Evolutionary conservation across 805 yeast genomes (phyloP), one percentile per base, ranked within the genome.

Genomic region (Komagataella pseudopastoris): DNA sequence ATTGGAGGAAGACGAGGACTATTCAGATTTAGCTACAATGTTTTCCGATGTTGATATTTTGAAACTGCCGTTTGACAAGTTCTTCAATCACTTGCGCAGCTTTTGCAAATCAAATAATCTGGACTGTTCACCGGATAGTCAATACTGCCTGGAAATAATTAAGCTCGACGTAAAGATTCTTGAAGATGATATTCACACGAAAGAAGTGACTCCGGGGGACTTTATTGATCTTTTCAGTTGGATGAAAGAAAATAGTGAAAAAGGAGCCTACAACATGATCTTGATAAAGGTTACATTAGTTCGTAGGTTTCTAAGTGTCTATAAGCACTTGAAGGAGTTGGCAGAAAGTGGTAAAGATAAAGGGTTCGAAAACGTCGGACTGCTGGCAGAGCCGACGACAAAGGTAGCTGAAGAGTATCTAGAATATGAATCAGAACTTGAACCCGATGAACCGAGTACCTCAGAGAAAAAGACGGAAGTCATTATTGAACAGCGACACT

Each of bases 151-250:
- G 45, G 56, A 48, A 22, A 59, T 62, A 45, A 54, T 48, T 8
- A 61, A 57, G 51, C 53, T 60, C 39, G 55, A 59, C 44, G 54
- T 65, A 23, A 49, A 52, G 6, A 51, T 64, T 44, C 54, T 52
- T 39, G 66, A 65, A 30, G 65, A 64, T 51, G 59, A 54, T 30
- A 44, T 54, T 2, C 54, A 54, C 20, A 51, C 58, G 44, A 18
- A 45, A 7, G 51, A 53, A 6, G 16, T 58, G 6, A 53, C 50
- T 1, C 39, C 64, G 39, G 54, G 53, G n/a, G 63, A 58, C 23
- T 45, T 65, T 17, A 51, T 63, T 8, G 44, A 51, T 2, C 45
- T 59, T 1, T 61, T 59, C 53, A 50, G 49, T 6, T 48, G 51
- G 4, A 50, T 64, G 16, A 57, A 60, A 36, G 53, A 54, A 6